Conservation (phyloP, 106 monocot species). For the Dendrobium officinale region DNA sequence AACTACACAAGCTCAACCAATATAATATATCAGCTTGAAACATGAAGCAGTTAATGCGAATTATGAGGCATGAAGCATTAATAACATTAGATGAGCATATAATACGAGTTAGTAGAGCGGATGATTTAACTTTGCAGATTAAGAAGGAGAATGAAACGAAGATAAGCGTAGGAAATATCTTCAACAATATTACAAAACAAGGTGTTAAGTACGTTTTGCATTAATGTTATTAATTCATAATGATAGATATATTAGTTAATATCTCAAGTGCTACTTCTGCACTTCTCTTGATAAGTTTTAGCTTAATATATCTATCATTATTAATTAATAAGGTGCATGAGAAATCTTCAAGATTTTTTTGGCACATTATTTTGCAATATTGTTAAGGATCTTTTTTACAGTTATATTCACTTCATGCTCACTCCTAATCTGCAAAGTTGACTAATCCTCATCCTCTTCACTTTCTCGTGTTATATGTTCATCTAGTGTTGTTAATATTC, state of each 20-base stretch:
- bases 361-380: conserved; percentile 46
- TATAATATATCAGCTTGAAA: conserved; percentile 87
- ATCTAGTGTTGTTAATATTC: conserved; percentile 57
- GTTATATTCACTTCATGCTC: conserved; percentile 75
- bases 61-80: conserved; percentile 53
- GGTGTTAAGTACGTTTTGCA: conserved; percentile 46
- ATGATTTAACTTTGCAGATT: conserved; percentile 55
- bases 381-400: conserved; percentile 71
- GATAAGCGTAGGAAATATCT: conserved; percentile 66
- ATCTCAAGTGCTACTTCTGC: too few species aligned
- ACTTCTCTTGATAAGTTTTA: not conserved
- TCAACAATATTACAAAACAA: conserved; percentile 58
- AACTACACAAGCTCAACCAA: conserved; percentile 63
- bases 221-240: not conserved
- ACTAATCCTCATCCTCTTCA: conserved; percentile 36
- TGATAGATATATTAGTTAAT: not conserved
- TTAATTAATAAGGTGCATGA: not conserved
- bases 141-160: conserved; percentile 71
- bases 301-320: not conserved
- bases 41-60: conserved; percentile 81
- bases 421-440: conserved; percentile 43
- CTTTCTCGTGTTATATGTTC: conserved; percentile 31
- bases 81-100: conserved; percentile 64
- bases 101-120: conserved; percentile 18
- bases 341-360: conserved; percentile 34